Evolutionary conservation across 768 basidiomycete species (phyloP), one percentile per base, ranked within the genome.

Genomic region (Ephemerocybe angulata): DNA sequence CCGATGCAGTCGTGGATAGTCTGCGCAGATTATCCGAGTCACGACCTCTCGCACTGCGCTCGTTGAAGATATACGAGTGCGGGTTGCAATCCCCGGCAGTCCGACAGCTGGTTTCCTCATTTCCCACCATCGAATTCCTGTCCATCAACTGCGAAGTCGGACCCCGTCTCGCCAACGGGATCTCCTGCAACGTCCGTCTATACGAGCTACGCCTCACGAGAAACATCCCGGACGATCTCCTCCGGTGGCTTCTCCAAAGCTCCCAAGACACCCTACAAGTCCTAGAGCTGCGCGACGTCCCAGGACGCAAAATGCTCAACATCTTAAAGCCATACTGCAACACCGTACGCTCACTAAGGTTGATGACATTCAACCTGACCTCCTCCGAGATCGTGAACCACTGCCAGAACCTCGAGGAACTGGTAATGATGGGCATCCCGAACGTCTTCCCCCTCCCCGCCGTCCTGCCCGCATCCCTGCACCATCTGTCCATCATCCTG

Each of bases 151-250:
- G 24, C 17, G 47, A 49, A 21, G 29, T 31, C 4, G 47, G 28
- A 28, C 27, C 15, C 6, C 28, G 15, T 7, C 47, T 30, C 30
- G n/a, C 17, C 15, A 15, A 7, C 3, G 30, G 30, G 17, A 11
- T 13, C 11, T 27, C 12, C 11, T 49, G 47, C 29, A 49, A 49
- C 7, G 28, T 30, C 15, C 47, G 27, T 8, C 58, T 80, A 22
- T 77, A 79, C 57, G 76, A 80, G 55, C 70, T 80, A 33, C 65
- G 62, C 0, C 63, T 78, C 28, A 56, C 66, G 43, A 71, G 76
- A 12, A 70, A 65, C 47, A 3, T 70, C 69, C 0, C 58, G 62
- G 1, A 31, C 56, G 49, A 53, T 31, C n/a, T 31, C 31, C 4
- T 50, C 19, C 22, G 35, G 46, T 37, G 50, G 55, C 29, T 51